These are phyloP conservation scores for Globisporangium lucens DNA, from an alignment of 352 stramenopile genomes.

Conservation along the genomic window DNA sequence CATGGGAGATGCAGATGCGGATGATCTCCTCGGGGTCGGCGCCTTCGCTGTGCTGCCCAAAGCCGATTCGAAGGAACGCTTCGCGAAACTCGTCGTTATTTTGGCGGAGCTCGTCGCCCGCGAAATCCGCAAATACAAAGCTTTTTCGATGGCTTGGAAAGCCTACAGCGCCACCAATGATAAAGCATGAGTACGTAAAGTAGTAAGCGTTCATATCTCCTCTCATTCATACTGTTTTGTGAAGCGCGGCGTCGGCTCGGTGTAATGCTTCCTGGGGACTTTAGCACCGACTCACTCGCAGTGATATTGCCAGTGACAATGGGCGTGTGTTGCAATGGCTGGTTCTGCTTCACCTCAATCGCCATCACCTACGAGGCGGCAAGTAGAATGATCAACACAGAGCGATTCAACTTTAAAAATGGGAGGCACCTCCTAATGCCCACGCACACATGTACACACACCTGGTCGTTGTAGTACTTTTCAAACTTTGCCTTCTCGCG, in stretches of 20 bases:
- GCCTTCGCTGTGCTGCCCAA: slow-evolving; percentile 45
- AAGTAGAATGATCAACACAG: neutral
- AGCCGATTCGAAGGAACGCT: slow-evolving; percentile 69
- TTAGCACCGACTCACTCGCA: neutral
- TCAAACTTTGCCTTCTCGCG: slow-evolving; percentile 83
- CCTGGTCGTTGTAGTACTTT: slow-evolving; percentile 81
- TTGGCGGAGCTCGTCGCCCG: slow-evolving; percentile 1
- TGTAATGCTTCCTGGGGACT: neutral
- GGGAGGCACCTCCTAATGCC: neutral
- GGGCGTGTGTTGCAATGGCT: neutral
- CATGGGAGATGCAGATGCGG: slow-evolving; percentile 56
- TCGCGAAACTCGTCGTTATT: slow-evolving; percentile 44
- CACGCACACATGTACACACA: slow-evolving; percentile 14
- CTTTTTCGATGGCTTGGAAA: slow-evolving; percentile 12
- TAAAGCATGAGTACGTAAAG: too few relatives aligned
- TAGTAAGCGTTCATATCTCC: neutral
- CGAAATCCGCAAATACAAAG: neutral
- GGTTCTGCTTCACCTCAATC: slow-evolving; percentile 12
- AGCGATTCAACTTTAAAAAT: neutral
- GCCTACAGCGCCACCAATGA: neutral
- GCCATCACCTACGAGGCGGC: slow-evolving; percentile 8
- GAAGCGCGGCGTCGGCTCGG: neutral
- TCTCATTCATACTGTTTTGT: slow-evolving; percentile 4
- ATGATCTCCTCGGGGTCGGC: slow-evolving; percentile 74
- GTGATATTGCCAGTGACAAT: too few relatives aligned